Evolutionary conservation across 2,329 filamentous ascomycete genomes (phyloP).

Genomic region (Diaporthe citriasiana): DNA sequence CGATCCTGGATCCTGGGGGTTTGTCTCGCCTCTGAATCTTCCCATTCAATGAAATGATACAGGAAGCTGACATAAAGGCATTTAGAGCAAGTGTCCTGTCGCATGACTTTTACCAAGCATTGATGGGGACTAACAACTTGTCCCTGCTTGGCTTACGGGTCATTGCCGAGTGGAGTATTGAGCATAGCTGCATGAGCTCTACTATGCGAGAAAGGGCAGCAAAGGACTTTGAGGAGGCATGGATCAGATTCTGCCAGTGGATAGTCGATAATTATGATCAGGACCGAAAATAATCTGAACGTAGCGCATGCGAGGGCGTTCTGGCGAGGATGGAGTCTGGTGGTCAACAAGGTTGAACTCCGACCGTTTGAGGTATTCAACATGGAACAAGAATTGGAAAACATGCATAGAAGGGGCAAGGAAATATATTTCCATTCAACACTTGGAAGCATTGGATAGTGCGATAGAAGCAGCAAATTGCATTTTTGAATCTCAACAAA

Average conservation of each 20-base stretch:
- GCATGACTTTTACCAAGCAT: conserved; percentile 83
- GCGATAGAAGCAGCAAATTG: not conserved
- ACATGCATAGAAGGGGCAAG: too few relatives aligned
- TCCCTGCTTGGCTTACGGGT: conserved; percentile 80
- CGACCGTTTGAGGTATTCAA: not conserved
- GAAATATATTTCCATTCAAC: not conserved
- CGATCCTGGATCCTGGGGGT: conserved; percentile 81
- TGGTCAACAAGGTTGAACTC: not conserved
- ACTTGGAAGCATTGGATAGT: not conserved
- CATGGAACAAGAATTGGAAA: not conserved
- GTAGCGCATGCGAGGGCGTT: too few relatives aligned
- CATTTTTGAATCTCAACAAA: not conserved
- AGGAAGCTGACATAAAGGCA: not conserved
- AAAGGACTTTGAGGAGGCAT: not conserved
- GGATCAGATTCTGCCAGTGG: conserved; percentile 3
- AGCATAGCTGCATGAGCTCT: conserved; percentile 67
- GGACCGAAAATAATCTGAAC: not conserved
- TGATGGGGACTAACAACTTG: conserved; percentile 77
- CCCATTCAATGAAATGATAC: not conserved
- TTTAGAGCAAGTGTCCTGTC: conserved; percentile 75
- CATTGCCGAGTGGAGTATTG: conserved; percentile 72
- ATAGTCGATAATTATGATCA: not conserved
- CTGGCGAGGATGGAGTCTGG: not conserved
- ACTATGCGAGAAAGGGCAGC: not conserved
- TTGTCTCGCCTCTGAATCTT: conserved; percentile 44